Base-by-base conservation (phyloP, 176 grass and related monocot genomes). In the Bothriochloa decipiens region DNA sequence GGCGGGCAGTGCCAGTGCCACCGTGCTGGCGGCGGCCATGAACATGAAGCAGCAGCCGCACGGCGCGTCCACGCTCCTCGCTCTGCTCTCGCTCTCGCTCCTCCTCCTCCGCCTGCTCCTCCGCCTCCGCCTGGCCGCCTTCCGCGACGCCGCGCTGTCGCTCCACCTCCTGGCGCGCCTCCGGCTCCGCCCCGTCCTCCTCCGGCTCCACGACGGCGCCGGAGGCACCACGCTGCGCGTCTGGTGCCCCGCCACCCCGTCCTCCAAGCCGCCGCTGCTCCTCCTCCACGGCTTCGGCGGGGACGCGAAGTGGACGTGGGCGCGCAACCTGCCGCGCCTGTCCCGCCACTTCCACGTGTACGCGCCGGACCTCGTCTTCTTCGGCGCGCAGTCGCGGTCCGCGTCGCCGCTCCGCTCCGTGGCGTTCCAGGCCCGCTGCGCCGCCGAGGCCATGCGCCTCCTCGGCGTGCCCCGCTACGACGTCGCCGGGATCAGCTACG, bases 401-500 rank as follows among this genome's bases (percentile, higher is more conserved):
- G 27, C 65, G 5, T 78, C 85, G 18, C 65, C 85, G 35, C 80
- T 91, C 43, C 96, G 91, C 20, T 92, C 93, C 37, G 80, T 98
- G 11, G 85, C 79, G 5, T 93, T 92, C 91, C 96, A 98, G 84
- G 93, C 96, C 11, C 45, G 82, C 18, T 92, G 89, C 91, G 75
- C 87, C 65, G 91, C 91, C 20, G 91, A 85, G 61, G 96, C 89
- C 65, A 98, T 94, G 96, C 88, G 75, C 7, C 65, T 84, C 70
- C 93, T 98, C 61, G 91, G 89, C 12, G 83, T 89, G 40, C 18
- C 16, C 8, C 87, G 81, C 55, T 98, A 93, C 89, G 82, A 92
- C n/a, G 80, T 95, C 63, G 87, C 65, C 1, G 89, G 96, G 11
- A 98, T 91, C 32, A 98, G 93, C 92, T 98, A 98, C 79, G 96